Base-by-base conservation (phyloP, 768 basidiomycete species). In the Collybia mongolica region DNA sequence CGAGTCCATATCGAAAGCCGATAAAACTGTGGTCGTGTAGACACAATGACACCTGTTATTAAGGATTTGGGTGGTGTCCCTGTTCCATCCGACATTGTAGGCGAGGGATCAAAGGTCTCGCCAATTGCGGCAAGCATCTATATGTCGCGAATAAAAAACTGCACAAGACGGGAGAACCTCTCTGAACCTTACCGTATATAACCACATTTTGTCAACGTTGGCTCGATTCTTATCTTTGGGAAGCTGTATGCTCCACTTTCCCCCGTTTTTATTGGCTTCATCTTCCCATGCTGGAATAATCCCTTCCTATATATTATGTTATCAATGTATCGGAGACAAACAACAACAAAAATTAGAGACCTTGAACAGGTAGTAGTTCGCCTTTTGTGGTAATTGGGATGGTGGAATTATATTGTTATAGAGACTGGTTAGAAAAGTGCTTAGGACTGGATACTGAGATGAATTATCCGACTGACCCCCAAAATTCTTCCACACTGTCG, bases 301-400 rank as follows among this genome's bases (percentile, higher is more conserved):
- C 22, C 88, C 90, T 61, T 93, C 93, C 93, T 95, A 61, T 20
- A 61, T 20, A 36, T 18, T 44, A 9, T 29, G 42, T 38, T 24
- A 44, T 56, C n/a, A 58, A 47, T 29, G 42, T 9, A 2, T 36
- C 48, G 22, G n/a, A 20, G 0, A 22, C 12, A 36, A 12, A 15
- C n/a, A 18, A 1, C 32, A 3, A 32, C 19, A 26, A 23, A 28
- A 5, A 28, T 18, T 3, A 70, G 82, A 42, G 46, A 86, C 92
- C 79, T 97, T 98, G 85, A 99, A 98, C 56, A 99, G 77, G 74
- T 98, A 99, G 70, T 99, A 99, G 66, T 98, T 98, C n/a, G 94
- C 93, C 74, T 97, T 98, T 69, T 86, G 86, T 35, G 93, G 92
- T 55, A 98, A 75, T 63, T 85, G 82, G 17, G 93, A 96, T 14